Base-by-base conservation (phyloP, 495 filamentous ascomycete species). In the Aspergillus wentii region DNA sequence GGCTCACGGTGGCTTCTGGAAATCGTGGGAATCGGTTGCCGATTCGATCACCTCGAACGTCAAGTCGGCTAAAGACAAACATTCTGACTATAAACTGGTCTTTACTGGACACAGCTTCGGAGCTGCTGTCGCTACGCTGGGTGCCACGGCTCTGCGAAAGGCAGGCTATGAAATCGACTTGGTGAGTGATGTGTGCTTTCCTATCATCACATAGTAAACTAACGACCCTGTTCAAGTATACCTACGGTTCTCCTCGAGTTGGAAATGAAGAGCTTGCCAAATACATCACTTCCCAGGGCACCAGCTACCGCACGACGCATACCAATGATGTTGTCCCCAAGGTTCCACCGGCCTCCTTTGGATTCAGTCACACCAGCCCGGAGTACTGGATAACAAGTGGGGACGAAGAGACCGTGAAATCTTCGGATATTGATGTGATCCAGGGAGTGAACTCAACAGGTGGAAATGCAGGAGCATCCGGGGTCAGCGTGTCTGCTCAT, bases 31-130 rank as follows among this genome's bases (percentile, higher is more conserved):
- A 27, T 57, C 67, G 0, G 57, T 71, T 13, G 40, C 56, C 0
- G 54, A 55, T n/a, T 59, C 69, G 11, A 26, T 79, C 16, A 56
- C 55, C 0, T 53, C 71, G 0, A 31, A 54, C 31, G 45, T 66
- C 9, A 35, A 46, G 3, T 57, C 71, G 7, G 66, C 64, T 3
- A 16, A 40, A n/a, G 17, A 33, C 0, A 36, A 38, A 2, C 56
- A 83, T 49, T 67, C 79, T 0, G 51, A 38, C 19, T 83, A 76
- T 51, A 62, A 55, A 16, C 49, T 88, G 34, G 57, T 78, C 6
- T 49, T 78, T 14, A 83, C 79, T 0, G 84, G 85, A 5, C 83
- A 88, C 66, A 81, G 76, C 21, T 71, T 86, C 10, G 85, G 85
- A 14, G 85, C 54, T 29, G 83, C 84, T 3, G 52, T 88, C 20